phyloP scores from a whole-genome alignment of 257 asterid species.

The Asclepias syriaca region DNA sequence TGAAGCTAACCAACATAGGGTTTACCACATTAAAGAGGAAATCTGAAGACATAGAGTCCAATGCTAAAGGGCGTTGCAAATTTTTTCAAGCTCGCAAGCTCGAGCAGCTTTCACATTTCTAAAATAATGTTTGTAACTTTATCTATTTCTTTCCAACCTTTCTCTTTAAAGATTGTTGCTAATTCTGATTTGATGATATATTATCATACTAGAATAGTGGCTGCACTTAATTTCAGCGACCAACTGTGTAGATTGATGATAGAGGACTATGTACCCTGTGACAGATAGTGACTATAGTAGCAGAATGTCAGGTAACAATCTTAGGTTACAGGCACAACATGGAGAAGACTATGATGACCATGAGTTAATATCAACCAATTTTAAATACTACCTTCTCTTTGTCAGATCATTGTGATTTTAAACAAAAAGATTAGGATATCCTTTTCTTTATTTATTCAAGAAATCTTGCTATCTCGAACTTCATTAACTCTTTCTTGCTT shows the following conservation, averaged over 20 bases:
- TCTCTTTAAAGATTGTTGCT: not conserved
- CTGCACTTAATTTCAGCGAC: not conserved
- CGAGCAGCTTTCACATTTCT: conserved; percentile 63
- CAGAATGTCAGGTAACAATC: not conserved
- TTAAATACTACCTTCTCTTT: not conserved
- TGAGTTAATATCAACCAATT: not conserved
- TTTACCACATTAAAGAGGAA: conserved; percentile 52
- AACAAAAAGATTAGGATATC: not conserved
- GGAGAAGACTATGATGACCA: not conserved
- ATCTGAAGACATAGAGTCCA: conserved; percentile 81
- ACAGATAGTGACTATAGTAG: not conserved
- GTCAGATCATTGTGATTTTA: not conserved
- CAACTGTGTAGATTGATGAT: not conserved
- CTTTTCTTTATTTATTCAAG: not conserved
- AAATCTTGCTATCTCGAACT: not conserved
- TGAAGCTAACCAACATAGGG: conserved; percentile 63
- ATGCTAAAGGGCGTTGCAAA: conserved; percentile 80
- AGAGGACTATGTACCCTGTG: not conserved
- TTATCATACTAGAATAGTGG: not conserved
- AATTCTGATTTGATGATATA: not conserved
- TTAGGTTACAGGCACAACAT: not conserved
- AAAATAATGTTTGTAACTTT: conserved; percentile 4
- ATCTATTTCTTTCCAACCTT: too few relatives aligned
- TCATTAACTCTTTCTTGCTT: not conserved
- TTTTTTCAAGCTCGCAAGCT: conserved; percentile 94